A percentile compares a stretch with the other conserved stretches of the same genome.
These are phyloP conservation scores for Haematococcus lacustris DNA, from an alignment of 139 green algal genomes.

Conservation along the genomic window DNA sequence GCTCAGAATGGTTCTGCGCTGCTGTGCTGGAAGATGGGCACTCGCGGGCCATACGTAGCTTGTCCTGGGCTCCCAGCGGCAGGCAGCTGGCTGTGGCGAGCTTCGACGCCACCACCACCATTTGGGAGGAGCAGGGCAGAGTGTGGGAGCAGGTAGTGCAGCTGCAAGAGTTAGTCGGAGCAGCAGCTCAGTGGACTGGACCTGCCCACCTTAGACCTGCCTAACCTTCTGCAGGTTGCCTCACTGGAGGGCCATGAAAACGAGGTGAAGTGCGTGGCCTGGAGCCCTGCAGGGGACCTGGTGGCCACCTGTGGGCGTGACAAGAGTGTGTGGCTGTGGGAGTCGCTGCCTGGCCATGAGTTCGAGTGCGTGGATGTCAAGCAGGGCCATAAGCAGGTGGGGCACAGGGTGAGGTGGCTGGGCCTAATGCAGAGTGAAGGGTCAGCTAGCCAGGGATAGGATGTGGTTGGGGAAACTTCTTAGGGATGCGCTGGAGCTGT, in stretches of 20 bases:
- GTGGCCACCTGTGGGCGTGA: slow-evolving; percentile 92
- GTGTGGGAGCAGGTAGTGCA: slow-evolving; percentile 66
- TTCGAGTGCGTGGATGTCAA: slow-evolving; percentile 96
- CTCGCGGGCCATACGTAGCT: slow-evolving; percentile 69
- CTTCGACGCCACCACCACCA: slow-evolving; percentile 81
- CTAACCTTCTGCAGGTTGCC: slow-evolving; percentile 38
- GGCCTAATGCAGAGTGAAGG: too few species aligned
- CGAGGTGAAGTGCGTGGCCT: slow-evolving; percentile 92
- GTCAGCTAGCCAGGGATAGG: too few species aligned
- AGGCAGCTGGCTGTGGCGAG: slow-evolving; percentile 69
- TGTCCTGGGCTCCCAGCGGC: slow-evolving; percentile 76
- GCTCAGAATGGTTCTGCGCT: slow-evolving; percentile 42
- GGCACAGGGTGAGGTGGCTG: too few species aligned
- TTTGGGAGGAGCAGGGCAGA: slow-evolving; percentile 69
- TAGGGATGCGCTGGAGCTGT: too few species aligned
- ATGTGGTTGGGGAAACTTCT: too few species aligned
- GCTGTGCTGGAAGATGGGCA: slow-evolving; percentile 77
- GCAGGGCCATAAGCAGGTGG: slow-evolving; percentile 63
- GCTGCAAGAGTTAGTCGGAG: background rate
- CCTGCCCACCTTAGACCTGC: background rate
- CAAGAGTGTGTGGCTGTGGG: slow-evolving; percentile 92
- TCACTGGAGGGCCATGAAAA: slow-evolving; percentile 90
- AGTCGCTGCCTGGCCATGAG: slow-evolving; percentile 69
- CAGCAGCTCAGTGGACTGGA: background rate
- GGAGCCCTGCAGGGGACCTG: slow-evolving; percentile 66